Base-by-base conservation (phyloP, 2,329 filamentous ascomycete species). In the Fusarium albidum region DNA sequence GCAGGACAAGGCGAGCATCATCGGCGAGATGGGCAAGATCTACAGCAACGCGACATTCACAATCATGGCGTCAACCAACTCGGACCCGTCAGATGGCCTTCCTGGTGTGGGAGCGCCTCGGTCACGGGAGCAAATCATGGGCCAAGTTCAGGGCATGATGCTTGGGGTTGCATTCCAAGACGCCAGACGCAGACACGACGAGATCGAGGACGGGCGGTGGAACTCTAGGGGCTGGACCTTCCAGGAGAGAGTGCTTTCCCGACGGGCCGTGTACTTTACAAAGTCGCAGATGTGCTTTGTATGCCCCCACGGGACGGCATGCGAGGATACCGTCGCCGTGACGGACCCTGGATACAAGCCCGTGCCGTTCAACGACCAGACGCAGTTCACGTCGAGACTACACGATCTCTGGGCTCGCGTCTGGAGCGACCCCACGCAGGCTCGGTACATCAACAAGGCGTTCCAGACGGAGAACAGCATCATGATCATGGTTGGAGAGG, bases 191-290 rank as follows among this genome's bases (percentile, higher is more conserved):
- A 26, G 5, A 1, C 37, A 57, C 10, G 29, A 15, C 1, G 41
- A 52, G 7, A 52, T 57, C 1, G 55, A 57, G 6, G 47, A 57
- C 12, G 15, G 6, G 8, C 32, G 52, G 0, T 57, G 55, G 55
- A 57, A 57, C 6, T 52, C 52, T 1, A 43, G 55, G 31, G 55
- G 52, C 0, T 57, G 55, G 55, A 57, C 52, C 0, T 57, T 57
- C 3, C 55, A 57, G 14, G 55, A 57, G 9, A 29, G 55, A 6
- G 45, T 52, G 3, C 52, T 57, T 11, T 57, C 55, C 9, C n/a
- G 12, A 8, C 48, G 38, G 15, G 35, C 55, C 5, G 47, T 57
- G 2, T 57, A 46, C 9, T 57, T 57, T 5, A 57, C 55, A 12
- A 27, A 15, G 3, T 43, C 55, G 0, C 55, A 57, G 6, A 52